A percentile compares a stretch with the other conserved stretches of the same genome.
These are phyloP conservation scores for Pseudonitzschia multistriata DNA, from an alignment of 108 stramenopile species.

Conservation along the genomic window DNA sequence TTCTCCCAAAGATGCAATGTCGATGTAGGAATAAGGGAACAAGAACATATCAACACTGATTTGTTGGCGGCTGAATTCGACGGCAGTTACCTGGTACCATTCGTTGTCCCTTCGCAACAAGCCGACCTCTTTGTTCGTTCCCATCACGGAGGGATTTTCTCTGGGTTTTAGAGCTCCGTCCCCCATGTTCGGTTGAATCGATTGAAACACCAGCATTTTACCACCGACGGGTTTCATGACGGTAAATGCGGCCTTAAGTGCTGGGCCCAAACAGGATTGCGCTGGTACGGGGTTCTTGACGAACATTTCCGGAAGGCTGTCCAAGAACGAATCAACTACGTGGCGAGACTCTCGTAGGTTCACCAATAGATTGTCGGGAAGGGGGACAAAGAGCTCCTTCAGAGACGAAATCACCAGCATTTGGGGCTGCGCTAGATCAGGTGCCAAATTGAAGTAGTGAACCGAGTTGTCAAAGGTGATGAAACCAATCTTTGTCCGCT, in stretches of 20 bases:
- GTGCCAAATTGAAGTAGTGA: conserved; percentile 93
- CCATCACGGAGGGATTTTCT: conserved; percentile 91
- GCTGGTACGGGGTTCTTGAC: conserved; percentile 46
- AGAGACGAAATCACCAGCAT: conserved; percentile 95
- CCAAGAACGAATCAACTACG: conserved; percentile 90
- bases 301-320: conserved; percentile 94
- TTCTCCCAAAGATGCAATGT: conserved; percentile 86
- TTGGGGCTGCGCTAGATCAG: conserved; percentile 82
- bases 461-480: conserved; percentile 93
- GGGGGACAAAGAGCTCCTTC: conserved; percentile 92
- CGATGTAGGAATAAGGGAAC: conserved; percentile 88
- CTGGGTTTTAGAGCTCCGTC: conserved; percentile 87
- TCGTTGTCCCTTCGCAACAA: conserved; percentile 76
- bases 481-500: conserved; percentile 90
- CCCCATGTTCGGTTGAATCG: conserved; percentile 87
- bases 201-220: conserved; percentile 94
- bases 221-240: conserved; percentile 96
- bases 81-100: conserved; percentile 94
- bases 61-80: conserved; percentile 94
- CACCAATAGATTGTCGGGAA: conserved; percentile 94
- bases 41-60: conserved; percentile 96
- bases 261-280: conserved; percentile 87
- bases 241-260: conserved; percentile 92
- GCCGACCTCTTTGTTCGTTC: conserved; percentile 90
- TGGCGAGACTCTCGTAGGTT: conserved; percentile 86